A percentile compares a stretch with the other conserved stretches of the same genome.
phyloP scores from a whole-genome alignment of 352 stramenopile genomes.

The Pythium pectinolyticum region DNA sequence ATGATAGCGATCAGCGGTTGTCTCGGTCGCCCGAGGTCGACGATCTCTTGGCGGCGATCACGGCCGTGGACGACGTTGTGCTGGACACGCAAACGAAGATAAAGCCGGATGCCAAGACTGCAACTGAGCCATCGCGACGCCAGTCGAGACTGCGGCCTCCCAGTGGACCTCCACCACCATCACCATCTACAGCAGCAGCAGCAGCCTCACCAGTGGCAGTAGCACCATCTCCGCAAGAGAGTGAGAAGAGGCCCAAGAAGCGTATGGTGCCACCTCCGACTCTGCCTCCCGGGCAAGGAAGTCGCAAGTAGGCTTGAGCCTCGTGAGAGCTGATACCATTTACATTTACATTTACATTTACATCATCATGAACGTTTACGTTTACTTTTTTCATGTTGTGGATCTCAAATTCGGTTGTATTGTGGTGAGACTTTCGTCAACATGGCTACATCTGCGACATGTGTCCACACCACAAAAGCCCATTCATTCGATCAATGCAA shows the following conservation, averaged over 20 bases:
- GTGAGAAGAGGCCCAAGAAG: conserved; percentile 15
- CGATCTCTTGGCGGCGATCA: conserved; percentile 20
- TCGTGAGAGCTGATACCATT: too few relatives aligned
- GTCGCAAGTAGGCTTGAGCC: too few relatives aligned
- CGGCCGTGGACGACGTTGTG: conserved; percentile 12
- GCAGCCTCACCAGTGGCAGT: too few relatives aligned
- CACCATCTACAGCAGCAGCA: not conserved
- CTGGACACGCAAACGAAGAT: not conserved
- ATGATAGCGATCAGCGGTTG: not conserved
- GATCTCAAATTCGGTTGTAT: too few relatives aligned
- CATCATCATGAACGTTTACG: too few relatives aligned
- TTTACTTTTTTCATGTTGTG: too few relatives aligned
- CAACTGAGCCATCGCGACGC: not conserved
- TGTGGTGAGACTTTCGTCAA: too few relatives aligned
- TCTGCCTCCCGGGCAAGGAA: too few relatives aligned
- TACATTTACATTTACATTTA: too few relatives aligned
- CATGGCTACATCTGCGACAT: too few relatives aligned
- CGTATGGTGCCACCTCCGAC: conserved; percentile 6
- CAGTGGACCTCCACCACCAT: not conserved
- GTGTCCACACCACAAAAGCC: too few relatives aligned
- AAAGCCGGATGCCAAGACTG: not conserved
- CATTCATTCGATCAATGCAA: too few relatives aligned
- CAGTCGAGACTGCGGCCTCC: not conserved
- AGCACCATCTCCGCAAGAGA: not conserved
- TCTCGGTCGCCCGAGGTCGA: conserved; percentile 20